Evolutionary conservation across 306 rosid species (phyloP).

Genomic region (Castanopsis chinensis): DNA sequence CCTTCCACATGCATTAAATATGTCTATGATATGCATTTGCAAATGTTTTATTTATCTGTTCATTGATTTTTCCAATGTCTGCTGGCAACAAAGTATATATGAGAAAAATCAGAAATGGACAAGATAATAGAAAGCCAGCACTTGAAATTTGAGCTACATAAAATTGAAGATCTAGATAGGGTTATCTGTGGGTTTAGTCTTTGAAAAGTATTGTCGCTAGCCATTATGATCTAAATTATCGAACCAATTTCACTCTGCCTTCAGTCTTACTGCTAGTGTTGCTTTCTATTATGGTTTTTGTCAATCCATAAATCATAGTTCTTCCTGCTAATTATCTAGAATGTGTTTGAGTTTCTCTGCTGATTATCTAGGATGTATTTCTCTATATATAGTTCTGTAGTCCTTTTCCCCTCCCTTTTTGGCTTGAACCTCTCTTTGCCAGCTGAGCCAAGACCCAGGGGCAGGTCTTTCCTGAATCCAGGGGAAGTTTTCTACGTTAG

Average conservation of each 20-base stretch:
- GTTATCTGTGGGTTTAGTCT: background rate
- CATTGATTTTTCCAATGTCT: background rate
- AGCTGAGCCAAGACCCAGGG: background rate
- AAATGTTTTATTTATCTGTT: background rate
- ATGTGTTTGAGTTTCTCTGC: background rate
- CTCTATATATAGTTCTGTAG: background rate
- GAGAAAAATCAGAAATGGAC: background rate
- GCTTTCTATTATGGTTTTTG: background rate
- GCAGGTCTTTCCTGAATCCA: constrained; percentile 12
- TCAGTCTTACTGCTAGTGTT: background rate
- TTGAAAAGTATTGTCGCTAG: background rate
- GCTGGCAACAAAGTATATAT: background rate
- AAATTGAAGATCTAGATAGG: background rate
- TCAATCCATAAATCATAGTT: background rate
- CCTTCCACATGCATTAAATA: constrained; percentile 13
- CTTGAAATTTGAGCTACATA: background rate
- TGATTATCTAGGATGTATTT: background rate
- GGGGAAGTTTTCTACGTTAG: constrained; percentile 10
- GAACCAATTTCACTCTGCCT: background rate
- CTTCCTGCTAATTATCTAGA: background rate
- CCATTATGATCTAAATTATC: background rate
- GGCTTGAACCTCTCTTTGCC: background rate
- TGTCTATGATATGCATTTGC: constrained; percentile 18
- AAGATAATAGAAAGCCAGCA: background rate
- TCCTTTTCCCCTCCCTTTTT: background rate